Conservation (phyloP, 306 rosid genomes). For the Dryas octopetala region DNA sequence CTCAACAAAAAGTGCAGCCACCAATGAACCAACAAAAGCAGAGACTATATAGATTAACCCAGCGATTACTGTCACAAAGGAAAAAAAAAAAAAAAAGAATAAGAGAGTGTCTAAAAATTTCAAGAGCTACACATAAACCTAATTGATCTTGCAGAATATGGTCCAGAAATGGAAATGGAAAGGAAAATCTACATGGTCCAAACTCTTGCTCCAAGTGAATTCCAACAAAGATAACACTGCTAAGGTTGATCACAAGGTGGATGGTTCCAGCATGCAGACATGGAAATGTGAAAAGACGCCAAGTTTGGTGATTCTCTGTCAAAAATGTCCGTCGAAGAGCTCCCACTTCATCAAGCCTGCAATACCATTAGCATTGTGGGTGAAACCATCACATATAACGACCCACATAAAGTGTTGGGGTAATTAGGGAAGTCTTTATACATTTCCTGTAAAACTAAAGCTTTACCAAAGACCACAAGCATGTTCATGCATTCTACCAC, state of each 20-base stretch:
- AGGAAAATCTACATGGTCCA: constrained; percentile 54
- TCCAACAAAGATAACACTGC: constrained; percentile 69
- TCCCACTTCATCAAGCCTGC: constrained; percentile 88
- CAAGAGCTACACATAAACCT: constrained; percentile 3
- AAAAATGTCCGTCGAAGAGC: constrained; percentile 55
- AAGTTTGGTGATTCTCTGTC: constrained; percentile 54
- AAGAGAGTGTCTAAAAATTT: constrained; percentile 13
- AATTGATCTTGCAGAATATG: constrained; percentile 15
- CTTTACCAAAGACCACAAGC: neutral
- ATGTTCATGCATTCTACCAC: constrained; percentile 4
- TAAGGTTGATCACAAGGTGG: constrained; percentile 76
- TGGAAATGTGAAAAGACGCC: constrained; percentile 90
- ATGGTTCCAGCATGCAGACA: constrained; percentile 76
- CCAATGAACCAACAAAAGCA: constrained; percentile 67
- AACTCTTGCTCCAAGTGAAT: constrained; percentile 72
- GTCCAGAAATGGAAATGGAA: neutral
- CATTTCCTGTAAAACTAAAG: no score
- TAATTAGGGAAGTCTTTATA: neutral
- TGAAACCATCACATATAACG: neutral
- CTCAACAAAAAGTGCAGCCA: constrained; percentile 83
- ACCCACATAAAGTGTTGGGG: neutral
- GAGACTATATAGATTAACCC: constrained; percentile 77
- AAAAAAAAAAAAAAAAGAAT: constrained; percentile 20
- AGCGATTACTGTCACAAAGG: constrained; percentile 57
- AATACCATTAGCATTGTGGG: constrained; percentile 10